Evolutionary conservation across 768 basidiomycete species (phyloP), one percentile per base, ranked within the genome.

Genomic region (Cystobasidium tubakii): DNA sequence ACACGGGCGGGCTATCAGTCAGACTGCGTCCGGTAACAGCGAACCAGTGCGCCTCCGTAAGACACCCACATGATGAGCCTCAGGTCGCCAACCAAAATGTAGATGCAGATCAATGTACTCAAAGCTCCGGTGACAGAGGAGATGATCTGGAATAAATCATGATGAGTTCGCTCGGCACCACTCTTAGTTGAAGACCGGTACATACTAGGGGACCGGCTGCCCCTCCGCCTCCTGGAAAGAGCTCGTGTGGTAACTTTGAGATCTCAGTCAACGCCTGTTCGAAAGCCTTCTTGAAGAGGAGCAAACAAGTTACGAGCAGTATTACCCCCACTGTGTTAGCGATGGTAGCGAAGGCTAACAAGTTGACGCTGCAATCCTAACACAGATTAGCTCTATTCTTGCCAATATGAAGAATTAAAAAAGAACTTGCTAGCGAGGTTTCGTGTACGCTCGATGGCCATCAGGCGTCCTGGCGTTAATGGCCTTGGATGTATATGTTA

Each of bases 371-470:
- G 39, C 19, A 60, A 55, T 17, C 1, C 3, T 1, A 55, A 21
- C 1, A 21, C 33, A 60, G 54, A 19, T 60, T 7, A 53, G 66
- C 31, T 23, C 34, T 23, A 21, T 13, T 46, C 39, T 44, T 15
- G 23, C 44, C 25, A 44, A 34, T 66, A n/a, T 15, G 63, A 12
- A 39, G 27, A 31, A n/a, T n/a, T 34, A 39, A 44, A 44, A 13
- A 39, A 27, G 25, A 54, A n/a, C n/a, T 57, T 36, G 60, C 69
- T 71, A 71, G 13, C 54, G 10, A 39, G 69, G 23, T 27, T 71
- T 71, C 23, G 55, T 33, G 54, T 71, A 71, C 13, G 54, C 55
- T n/a, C 69, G 69, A 42, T 60, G 29, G 17, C 69, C 69, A 13
- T 71, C 53, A 36, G 33, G 12, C 2, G 69, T 71, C 29, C 69